phyloP scores from a whole-genome alignment of 192 early-diverging fungal species.

The Gaertneriomyces sp. region DNA sequence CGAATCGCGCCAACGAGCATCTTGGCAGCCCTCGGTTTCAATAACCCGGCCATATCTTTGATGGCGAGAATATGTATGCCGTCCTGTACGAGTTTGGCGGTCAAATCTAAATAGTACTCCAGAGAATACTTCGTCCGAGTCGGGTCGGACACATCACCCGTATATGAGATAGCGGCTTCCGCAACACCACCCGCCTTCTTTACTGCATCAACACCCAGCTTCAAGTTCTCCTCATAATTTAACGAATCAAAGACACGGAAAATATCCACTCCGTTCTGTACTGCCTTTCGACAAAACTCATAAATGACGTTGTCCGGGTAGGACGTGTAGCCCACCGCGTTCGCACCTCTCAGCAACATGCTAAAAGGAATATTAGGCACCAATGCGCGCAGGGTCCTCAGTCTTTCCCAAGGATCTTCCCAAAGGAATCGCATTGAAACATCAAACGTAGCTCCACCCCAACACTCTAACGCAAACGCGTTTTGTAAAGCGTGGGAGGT shows the following conservation, averaged over 20 bases:
- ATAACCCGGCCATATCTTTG: constrained; percentile 93
- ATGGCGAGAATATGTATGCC: constrained; percentile 87
- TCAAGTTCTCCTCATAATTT: constrained; percentile 95
- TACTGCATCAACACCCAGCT: constrained; percentile 89
- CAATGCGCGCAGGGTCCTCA: constrained; percentile 74
- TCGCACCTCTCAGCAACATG: constrained; percentile 97
- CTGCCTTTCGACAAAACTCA: constrained; percentile 90
- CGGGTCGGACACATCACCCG: constrained; percentile 86
- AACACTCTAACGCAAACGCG: constrained; percentile 91
- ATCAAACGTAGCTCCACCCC: constrained; percentile 98
- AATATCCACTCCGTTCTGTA: constrained; percentile 82
- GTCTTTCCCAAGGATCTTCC: constrained; percentile 96
- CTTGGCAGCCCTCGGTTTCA: constrained; percentile 87
- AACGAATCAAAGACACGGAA: constrained; percentile 98
- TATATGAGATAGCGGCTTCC: constrained; percentile 44
- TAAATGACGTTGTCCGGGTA: constrained; percentile 97
- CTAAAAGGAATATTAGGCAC: constrained; percentile 98
- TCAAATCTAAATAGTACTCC: constrained; percentile 88
- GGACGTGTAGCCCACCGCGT: constrained; percentile 95
- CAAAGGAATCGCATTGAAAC: constrained; percentile 94
- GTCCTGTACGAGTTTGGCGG: constrained; percentile 79
- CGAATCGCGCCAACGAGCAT: constrained; percentile 86
- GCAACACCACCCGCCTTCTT: constrained; percentile 90
- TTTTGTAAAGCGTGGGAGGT: constrained; percentile 85
- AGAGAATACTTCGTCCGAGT: constrained; percentile 79